Evolutionary conservation across 169 alveolate genomes (phyloP).

Genomic region (Plasmodium chabaudi): DNA sequence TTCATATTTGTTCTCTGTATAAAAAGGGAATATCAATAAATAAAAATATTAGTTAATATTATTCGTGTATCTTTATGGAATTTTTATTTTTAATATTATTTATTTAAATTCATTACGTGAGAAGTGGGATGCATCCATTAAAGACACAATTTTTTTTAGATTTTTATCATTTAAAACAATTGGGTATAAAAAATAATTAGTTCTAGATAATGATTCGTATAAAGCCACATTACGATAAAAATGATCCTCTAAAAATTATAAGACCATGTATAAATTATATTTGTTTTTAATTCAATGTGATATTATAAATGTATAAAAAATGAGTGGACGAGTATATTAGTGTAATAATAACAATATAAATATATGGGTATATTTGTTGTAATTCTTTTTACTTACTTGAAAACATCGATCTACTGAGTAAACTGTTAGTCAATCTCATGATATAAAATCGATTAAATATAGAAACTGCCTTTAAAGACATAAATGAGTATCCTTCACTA

Average conservation of each 20-base stretch:
- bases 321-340: not conserved
- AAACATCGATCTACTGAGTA: slow-evolving; percentile 52
- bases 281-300: not conserved
- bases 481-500: slow-evolving; percentile 54
- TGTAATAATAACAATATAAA: not conserved
- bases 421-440: slow-evolving; percentile 39
- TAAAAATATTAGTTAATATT: not conserved
- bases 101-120: slow-evolving; percentile 24
- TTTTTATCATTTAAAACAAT: slow-evolving; percentile 48
- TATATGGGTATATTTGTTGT: not conserved
- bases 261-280: slow-evolving; percentile 1
- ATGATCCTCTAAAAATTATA: slow-evolving; percentile 23
- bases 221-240: slow-evolving; percentile 55
- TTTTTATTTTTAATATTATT: not conserved
- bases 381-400: slow-evolving; percentile 14
- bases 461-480: slow-evolving; percentile 61
- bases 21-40: not conserved
- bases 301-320: not conserved
- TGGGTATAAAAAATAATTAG: slow-evolving; percentile 53
- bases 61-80: not conserved
- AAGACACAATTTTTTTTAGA: slow-evolving; percentile 28
- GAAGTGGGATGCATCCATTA: slow-evolving; percentile 17
- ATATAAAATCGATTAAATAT: slow-evolving; percentile 74
- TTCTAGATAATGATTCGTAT: slow-evolving; percentile 68
- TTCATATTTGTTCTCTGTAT: slow-evolving; percentile 43